Base-by-base conservation (phyloP, 768 basidiomycete species). In the Leccinum pellstonianum region DNA sequence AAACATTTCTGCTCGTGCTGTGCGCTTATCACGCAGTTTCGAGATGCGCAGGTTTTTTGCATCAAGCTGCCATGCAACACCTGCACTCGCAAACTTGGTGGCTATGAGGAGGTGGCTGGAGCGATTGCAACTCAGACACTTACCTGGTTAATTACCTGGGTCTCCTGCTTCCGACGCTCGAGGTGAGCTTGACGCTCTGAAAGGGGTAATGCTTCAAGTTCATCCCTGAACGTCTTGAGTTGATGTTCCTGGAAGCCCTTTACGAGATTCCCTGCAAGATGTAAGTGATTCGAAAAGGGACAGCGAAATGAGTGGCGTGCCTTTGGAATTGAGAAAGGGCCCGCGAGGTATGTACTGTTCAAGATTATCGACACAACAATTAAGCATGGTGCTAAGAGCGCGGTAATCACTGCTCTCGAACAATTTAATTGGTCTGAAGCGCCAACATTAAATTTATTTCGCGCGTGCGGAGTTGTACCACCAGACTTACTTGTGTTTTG, bases 311-410 rank as follows among this genome's bases (percentile, higher is more conserved):
- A 15, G 17, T 5, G 29, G 49, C 64, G n/a, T 68, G 21, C 69
- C 70, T 66, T 60, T 70, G n/a, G 58, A 27, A 46, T 54, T 56
- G 46, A 70, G 57, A 54, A 72, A 68, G 8, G 70, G 70, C 3
- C 70, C 70, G 6, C 66, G 66, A 38, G 66, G 68, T 38, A 72
- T 59, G 54, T 70, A 72, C 33, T 61, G 58, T 53, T 70, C 55
- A 27, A 72, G 60, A 17, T 53, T 4, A 12, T 12, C 38, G 29
- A 64, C 52, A 49, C 1, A 48, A 21, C 63, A 62, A 21, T 49
- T 1, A 14, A 67, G 58, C 56, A 59, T 62, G 27, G 19, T 17
- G 53, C 62, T 56, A 21, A 68, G 1, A 10, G 57, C 48, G 29
- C 25, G 43, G 25, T 43, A 59, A 14, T 68, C 60, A 2, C n/a